Conservation (phyloP, 352 stramenopile species). For the Globisporangium radiosum region DNA sequence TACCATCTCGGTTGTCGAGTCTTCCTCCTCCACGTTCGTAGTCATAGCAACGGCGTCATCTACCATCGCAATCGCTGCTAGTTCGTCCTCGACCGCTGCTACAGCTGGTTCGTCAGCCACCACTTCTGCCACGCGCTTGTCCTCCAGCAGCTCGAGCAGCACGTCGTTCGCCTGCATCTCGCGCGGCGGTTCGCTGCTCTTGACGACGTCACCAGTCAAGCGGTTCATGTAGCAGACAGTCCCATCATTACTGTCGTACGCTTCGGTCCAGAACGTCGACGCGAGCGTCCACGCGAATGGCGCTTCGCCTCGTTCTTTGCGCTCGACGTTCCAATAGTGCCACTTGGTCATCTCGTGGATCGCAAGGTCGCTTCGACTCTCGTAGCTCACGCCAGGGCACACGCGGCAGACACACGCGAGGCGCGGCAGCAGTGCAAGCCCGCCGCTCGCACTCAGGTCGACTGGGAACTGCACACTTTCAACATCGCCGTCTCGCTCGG, state of each 20-base stretch:
- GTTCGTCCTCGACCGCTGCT: slow-evolving; percentile 1
- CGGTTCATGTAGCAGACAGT: slow-evolving; percentile 66
- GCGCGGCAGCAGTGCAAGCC: slow-evolving; percentile 32
- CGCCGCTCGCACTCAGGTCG: slow-evolving; percentile 22
- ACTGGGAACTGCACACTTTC: slow-evolving; percentile 60
- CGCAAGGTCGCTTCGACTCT: slow-evolving; percentile 41
- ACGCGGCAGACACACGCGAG: slow-evolving; percentile 47
- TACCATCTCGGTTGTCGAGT: not conserved
- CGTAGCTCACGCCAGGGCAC: slow-evolving; percentile 63
- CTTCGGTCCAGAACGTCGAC: slow-evolving; percentile 68
- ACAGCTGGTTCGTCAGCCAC: slow-evolving; percentile 3
- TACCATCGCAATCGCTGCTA: slow-evolving; percentile 47
- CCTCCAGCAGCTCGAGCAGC: slow-evolving; percentile 53
- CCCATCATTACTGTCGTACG: slow-evolving; percentile 55
- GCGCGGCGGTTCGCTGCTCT: slow-evolving; percentile 30
- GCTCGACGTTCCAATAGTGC: slow-evolving; percentile 62
- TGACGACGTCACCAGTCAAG: slow-evolving; percentile 59
- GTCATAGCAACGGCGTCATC: slow-evolving; percentile 26
- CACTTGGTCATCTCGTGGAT: slow-evolving; percentile 73
- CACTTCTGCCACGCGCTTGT: slow-evolving; percentile 7
- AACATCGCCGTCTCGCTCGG: slow-evolving; percentile 37
- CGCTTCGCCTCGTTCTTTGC: slow-evolving; percentile 28
- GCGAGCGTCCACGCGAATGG: slow-evolving; percentile 48
- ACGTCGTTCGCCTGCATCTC: slow-evolving; percentile 73
- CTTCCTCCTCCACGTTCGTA: not conserved